Evolutionary conservation across 2,329 filamentous ascomycete genomes (phyloP).

Genomic region (Penicillium aurantiogriseum): DNA sequence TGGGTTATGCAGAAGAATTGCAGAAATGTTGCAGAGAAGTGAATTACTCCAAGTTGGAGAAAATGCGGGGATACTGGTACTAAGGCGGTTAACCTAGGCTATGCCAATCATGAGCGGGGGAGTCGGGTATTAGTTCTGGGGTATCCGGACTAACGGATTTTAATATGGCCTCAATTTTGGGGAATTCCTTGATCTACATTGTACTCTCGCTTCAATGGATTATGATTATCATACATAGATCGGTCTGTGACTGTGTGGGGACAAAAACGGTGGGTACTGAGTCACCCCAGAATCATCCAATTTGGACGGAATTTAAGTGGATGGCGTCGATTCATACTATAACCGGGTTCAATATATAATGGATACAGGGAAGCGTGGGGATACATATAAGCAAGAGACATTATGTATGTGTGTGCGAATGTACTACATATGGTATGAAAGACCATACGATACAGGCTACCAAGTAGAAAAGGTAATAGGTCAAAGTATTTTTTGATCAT

Average conservation of each 20-base stretch:
- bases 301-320: background rate
- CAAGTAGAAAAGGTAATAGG: conserved; percentile 19
- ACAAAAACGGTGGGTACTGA: background rate
- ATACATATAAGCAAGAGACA: background rate
- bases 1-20: background rate
- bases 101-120: conserved; percentile 17
- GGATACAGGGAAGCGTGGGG: background rate
- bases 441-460: background rate
- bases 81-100: conserved; percentile 19
- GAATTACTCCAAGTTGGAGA: conserved; percentile 14
- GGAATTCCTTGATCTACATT: background rate
- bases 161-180: background rate
- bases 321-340: background rate
- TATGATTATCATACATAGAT: background rate
- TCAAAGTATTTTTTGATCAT: conserved; percentile 25
- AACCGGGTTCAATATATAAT: background rate
- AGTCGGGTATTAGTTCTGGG: conserved; percentile 6
- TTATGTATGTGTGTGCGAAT: no score
- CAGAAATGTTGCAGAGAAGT: background rate
- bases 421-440: background rate
- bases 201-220: background rate
- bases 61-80: conserved; percentile 19
- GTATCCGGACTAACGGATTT: background rate
- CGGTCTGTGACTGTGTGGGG: background rate
- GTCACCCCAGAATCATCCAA: background rate